Base-by-base conservation (phyloP, 257 asterid species). In the Gardenia jasminoides region DNA sequence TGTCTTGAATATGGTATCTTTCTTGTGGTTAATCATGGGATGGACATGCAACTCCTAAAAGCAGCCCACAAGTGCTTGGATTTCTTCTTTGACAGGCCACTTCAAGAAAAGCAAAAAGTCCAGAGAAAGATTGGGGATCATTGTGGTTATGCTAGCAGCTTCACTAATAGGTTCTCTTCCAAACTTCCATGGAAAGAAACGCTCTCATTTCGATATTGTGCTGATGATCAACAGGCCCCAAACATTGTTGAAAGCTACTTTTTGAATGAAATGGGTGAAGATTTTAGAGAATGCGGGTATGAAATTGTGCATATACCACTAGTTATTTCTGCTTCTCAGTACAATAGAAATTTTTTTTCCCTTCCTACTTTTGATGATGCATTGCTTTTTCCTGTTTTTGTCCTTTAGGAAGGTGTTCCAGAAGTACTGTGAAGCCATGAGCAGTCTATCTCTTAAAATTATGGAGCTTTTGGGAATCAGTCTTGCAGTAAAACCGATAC, bases 131-230 rank as follows among this genome's bases (percentile, higher is more conserved):
- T 71, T 1, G 97, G 96, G 36, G 96, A 93, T 19, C 89, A 86
- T 58, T 88, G 88, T 77, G 97, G 98, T 66, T 93, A 93, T 72
- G 85, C 98, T 12, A 93, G 97, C 75, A 93, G 98, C 84, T 93
- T 93, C 71, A 89, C 91, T 17, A 80, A 71, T 62, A 80, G 98
- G 75, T 93, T 93, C 84, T 88, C 98, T 13, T 83, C 90, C 24
- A 91, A 93, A 50, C 97, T 93, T 71, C 97, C 98, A 3, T 93
- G 97, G 98, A 93, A 93, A 79, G 98, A 93, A 67, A 93, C 98
- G 3, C 85, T 93, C 41, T 89, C 98, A 50, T 83, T 91, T 19
- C 83, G 80, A 19, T 89, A 90, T 56, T 85, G 79, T 62, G 89
- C 82, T 15, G 91, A 90, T 24, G 48, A 86, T 33, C 43, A 64